Percentiles rank a stretch among this genome's conserved stretches.
These are phyloP conservation scores for Umbelopsis ramanniana DNA, from an alignment of 192 early-diverging fungal genomes.

Conservation along the genomic window DNA sequence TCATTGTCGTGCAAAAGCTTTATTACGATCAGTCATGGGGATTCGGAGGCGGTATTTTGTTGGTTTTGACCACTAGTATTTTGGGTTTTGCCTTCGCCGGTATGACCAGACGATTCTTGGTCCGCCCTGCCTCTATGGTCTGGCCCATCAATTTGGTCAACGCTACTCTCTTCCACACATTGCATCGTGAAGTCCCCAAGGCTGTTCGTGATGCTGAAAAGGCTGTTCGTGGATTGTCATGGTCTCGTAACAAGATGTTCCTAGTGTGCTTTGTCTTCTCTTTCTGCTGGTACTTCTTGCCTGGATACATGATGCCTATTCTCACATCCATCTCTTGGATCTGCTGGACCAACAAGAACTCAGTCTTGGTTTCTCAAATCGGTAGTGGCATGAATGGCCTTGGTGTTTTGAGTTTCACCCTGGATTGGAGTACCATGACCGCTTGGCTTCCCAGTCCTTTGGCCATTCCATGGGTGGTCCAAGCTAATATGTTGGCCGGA, in stretches of 20 bases:
- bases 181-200: constrained; percentile 41
- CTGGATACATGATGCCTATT: constrained; percentile 69
- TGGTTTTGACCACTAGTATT: constrained; percentile 69
- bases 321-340: constrained; percentile 67
- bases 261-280: constrained; percentile 42
- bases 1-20: constrained; percentile 68
- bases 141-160: constrained; percentile 59
- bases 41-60: constrained; percentile 60
- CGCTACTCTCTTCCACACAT: constrained; percentile 52
- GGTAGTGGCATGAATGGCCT: constrained; percentile 65
- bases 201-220: constrained; percentile 35
- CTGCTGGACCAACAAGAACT: constrained; percentile 62
- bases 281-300: constrained; percentile 64
- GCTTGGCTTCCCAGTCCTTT: constrained; percentile 65
- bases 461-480: constrained; percentile 73
- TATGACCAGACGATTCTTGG: constrained; percentile 44
- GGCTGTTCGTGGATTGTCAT: constrained; percentile 25
- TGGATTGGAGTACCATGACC: constrained; percentile 77
- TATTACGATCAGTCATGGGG: constrained; percentile 75
- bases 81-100: constrained; percentile 54
- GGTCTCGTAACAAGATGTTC: constrained; percentile 51
- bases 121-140: constrained; percentile 51
- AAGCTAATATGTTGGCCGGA: constrained; percentile 72
- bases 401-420: constrained; percentile 69
- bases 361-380: constrained; percentile 51